phyloP scores from a whole-genome alignment of 2,329 filamentous ascomycete species.

The Penicillium sp. region DNA sequence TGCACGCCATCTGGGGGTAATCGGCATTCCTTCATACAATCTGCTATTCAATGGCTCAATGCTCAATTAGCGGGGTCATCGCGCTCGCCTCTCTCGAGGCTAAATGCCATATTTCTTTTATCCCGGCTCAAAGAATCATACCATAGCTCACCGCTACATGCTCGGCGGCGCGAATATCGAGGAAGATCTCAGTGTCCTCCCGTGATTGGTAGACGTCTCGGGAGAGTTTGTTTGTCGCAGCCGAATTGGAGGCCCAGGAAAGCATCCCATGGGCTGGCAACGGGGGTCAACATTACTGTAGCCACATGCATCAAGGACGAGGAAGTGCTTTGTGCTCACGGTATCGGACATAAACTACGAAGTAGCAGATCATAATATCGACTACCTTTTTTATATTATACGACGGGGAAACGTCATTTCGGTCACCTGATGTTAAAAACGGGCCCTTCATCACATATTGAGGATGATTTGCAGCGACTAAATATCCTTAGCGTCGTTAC shows the following conservation, averaged over 20 bases:
- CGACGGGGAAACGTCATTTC: background rate
- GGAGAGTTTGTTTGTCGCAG: slow-evolving; percentile 11
- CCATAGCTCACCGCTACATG: slow-evolving; percentile 29
- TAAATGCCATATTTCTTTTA: background rate
- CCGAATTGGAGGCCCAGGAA: slow-evolving; percentile 10
- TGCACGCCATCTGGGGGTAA: slow-evolving; percentile 1
- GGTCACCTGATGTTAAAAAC: slow-evolving; percentile 10
- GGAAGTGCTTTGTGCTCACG: background rate
- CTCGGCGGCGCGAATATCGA: slow-evolving; percentile 13
- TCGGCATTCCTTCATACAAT: slow-evolving; percentile 5
- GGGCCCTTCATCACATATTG: background rate
- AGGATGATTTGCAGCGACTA: slow-evolving; percentile 9
- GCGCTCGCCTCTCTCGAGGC: background rate
- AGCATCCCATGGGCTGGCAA: slow-evolving; percentile 11
- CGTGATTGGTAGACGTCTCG: slow-evolving; percentile 19
- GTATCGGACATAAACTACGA: slow-evolving; percentile 6
- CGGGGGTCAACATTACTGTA: slow-evolving; percentile 8
- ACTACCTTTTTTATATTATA: slow-evolving; percentile 9
- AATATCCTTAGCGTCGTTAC: slow-evolving; percentile 1
- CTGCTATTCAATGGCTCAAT: background rate
- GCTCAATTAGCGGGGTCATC: slow-evolving; percentile 3
- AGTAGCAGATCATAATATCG: background rate
- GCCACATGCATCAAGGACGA: slow-evolving; percentile 6
- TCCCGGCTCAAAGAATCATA: slow-evolving; percentile 8
- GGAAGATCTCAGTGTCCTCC: background rate